Percentiles rank a stretch among this genome's conserved stretches.
Conservation (phyloP, 306 rosid species). For the Sechiopsis laciniata region DNA sequence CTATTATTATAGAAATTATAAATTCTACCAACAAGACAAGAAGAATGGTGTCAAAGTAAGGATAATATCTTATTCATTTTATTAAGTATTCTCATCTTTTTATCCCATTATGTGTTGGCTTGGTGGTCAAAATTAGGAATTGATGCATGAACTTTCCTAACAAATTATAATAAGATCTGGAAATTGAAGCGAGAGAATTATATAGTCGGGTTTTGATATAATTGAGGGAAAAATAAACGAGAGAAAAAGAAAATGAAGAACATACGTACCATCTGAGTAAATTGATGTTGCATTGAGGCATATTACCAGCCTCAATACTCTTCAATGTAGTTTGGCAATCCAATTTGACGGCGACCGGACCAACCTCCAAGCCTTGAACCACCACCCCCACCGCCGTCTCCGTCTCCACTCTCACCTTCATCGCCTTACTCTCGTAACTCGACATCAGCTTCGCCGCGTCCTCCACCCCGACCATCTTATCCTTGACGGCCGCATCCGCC, state of each 20-base stretch:
- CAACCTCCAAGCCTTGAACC: conserved; percentile 37
- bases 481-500: conserved; percentile 33
- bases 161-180: too few species aligned
- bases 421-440: conserved; percentile 25
- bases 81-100: too few species aligned
- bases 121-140: too few species aligned
- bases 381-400: conserved; percentile 33
- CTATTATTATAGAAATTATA: too few species aligned
- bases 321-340: conserved; percentile 43
- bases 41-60: too few species aligned
- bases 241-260: background rate
- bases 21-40: too few species aligned
- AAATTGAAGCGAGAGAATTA: too few species aligned
- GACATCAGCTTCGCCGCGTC: conserved; percentile 32
- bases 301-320: conserved; percentile 37
- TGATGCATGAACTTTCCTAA: too few species aligned
- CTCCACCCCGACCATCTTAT: conserved; percentile 28
- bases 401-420: conserved; percentile 40
- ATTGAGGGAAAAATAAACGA: too few species aligned
- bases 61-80: too few species aligned
- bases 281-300: conserved; percentile 52
- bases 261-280: conserved; percentile 45
- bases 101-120: too few species aligned
- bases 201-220: too few species aligned
- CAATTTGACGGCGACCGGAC: conserved; percentile 30